phyloP scores from a whole-genome alignment of 2,329 filamentous ascomycete species.

The Aurifilum marmelostoma region DNA sequence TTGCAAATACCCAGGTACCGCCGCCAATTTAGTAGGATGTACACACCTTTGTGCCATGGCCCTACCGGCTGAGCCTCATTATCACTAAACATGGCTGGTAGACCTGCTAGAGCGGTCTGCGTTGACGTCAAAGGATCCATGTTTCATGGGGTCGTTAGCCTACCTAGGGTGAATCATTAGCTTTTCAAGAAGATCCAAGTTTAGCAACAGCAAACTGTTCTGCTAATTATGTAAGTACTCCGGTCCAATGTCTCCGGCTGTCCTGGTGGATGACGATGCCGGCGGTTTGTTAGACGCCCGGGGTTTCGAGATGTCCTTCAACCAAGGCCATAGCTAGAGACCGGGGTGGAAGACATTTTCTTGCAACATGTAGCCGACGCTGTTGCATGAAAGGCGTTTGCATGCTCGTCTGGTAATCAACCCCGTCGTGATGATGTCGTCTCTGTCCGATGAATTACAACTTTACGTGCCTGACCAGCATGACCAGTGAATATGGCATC shows the following conservation, averaged over 20 bases:
- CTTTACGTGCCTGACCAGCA: neutral
- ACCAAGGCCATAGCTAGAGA: neutral
- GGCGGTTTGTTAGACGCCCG: neutral
- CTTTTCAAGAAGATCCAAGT: neutral
- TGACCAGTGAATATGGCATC: neutral
- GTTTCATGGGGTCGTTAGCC: neutral
- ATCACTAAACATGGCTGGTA: neutral
- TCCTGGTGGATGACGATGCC: neutral
- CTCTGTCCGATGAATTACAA: neutral
- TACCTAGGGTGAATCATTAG: too few relatives aligned
- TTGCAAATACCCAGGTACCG: too few relatives aligned
- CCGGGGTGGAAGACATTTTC: neutral
- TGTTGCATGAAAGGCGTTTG: neutral
- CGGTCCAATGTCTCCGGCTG: neutral
- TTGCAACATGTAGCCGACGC: neutral
- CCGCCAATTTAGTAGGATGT: too few relatives aligned
- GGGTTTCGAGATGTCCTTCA: neutral
- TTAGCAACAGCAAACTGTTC: conserved; percentile 2
- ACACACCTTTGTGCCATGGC: neutral
- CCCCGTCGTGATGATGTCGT: neutral
- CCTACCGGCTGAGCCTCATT: neutral
- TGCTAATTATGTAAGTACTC: neutral
- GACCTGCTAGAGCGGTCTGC: neutral
- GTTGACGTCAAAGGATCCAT: conserved; percentile 9
- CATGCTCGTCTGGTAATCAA: neutral